Conservation (phyloP, 2,329 filamentous ascomycete genomes). For the Thermothelomyces thermophilus region DNA sequence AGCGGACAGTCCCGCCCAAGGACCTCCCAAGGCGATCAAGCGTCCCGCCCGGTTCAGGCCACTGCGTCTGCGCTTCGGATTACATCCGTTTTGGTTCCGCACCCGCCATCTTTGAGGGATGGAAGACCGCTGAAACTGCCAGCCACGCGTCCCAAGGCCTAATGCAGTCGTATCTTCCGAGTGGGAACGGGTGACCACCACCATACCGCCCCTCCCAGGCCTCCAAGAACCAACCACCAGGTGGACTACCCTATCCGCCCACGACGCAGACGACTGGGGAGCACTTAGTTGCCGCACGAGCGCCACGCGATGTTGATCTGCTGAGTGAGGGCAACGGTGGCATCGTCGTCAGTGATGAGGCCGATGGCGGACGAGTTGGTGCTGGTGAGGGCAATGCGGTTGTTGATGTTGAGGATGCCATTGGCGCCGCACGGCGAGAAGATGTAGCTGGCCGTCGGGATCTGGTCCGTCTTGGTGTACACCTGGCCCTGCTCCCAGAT, state of each 20-base stretch:
- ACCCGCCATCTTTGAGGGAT: conserved; percentile 13
- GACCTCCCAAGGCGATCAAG: conserved; percentile 11
- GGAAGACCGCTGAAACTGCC: conserved; percentile 11
- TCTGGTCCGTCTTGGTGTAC: conserved; percentile 40
- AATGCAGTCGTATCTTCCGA: conserved; percentile 13
- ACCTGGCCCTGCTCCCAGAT: conserved; percentile 38
- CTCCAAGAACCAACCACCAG: background rate
- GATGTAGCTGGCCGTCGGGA: conserved; percentile 40
- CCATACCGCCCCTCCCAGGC: background rate
- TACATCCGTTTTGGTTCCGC: conserved; percentile 15
- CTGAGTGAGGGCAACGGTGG: conserved; percentile 39
- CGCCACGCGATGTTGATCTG: conserved; percentile 38
- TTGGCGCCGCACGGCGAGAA: conserved; percentile 40
- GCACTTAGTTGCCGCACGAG: conserved; percentile 24
- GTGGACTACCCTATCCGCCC: background rate
- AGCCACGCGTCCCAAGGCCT: conserved; percentile 11
- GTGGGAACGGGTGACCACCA: background rate
- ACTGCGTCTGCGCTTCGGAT: conserved; percentile 4
- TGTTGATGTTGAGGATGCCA: conserved; percentile 43
- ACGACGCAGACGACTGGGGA: background rate
- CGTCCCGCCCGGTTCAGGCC: conserved; percentile 5
- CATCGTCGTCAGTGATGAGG: conserved; percentile 40
- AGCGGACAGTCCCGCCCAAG: conserved; percentile 1
- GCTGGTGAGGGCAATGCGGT: conserved; percentile 38
- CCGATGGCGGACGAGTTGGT: conserved; percentile 33